Percentiles rank a stretch among this genome's conserved stretches.
phyloP scores from a whole-genome alignment of 1,284 basidiomycete genomes.

The Apiotrichum akiyoshidainum region DNA sequence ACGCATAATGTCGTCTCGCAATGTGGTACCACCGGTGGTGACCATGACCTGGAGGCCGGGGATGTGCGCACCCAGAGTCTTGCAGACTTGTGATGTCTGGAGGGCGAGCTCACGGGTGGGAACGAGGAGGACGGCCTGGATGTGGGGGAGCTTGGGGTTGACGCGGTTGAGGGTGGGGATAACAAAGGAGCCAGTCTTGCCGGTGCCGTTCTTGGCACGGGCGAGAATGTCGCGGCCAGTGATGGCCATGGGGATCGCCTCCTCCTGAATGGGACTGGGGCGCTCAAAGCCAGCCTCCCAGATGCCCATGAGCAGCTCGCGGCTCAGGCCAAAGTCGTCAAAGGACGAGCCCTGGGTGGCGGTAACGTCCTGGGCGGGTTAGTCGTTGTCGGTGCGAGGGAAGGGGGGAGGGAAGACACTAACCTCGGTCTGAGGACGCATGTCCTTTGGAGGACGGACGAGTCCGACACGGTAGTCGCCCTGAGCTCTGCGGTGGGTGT shows the following conservation, averaged over 20 bases:
- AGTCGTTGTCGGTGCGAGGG: background rate
- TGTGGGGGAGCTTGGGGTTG: conserved; percentile 80
- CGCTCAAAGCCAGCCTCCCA: conserved; percentile 96
- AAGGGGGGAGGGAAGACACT: conserved; percentile 12
- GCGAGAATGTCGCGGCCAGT: conserved; percentile 82
- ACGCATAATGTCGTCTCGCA: conserved; percentile 96
- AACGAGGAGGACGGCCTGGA: conserved; percentile 90
- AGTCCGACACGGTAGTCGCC: conserved; percentile 54
- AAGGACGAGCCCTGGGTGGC: conserved; percentile 87
- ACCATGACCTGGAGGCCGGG: conserved; percentile 92
- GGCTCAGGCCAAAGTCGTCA: conserved; percentile 75
- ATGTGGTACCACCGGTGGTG: conserved; percentile 94
- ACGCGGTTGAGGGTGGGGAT: conserved; percentile 94
- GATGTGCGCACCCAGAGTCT: conserved; percentile 94
- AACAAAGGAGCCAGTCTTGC: conserved; percentile 89
- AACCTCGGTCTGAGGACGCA: conserved; percentile 82
- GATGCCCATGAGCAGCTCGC: conserved; percentile 85
- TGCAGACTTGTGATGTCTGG: conserved; percentile 96
- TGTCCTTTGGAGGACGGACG: conserved; percentile 82
- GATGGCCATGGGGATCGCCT: conserved; percentile 85
- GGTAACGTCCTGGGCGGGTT: conserved; percentile 66
- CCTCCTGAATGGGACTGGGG: conserved; percentile 98
- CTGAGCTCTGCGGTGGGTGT: conserved; percentile 12
- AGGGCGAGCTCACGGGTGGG: conserved; percentile 92
- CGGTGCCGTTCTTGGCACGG: conserved; percentile 56